Evolutionary conservation across 148 eudicot genomes (phyloP).

Genomic region (Pharnaceum exiguum): DNA sequence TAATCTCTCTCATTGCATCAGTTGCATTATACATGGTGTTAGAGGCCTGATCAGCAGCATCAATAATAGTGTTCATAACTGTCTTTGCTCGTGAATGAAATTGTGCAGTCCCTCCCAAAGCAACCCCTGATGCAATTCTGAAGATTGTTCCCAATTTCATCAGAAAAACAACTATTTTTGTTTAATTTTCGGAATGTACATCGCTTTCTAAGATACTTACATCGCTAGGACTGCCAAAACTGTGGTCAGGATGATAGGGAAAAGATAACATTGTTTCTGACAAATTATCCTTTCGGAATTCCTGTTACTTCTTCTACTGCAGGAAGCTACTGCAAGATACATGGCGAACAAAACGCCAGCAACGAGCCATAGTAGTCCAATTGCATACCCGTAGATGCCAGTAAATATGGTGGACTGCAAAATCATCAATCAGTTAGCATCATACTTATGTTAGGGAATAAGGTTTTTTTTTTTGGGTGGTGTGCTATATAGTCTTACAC

Average conservation of each 20-base stretch:
- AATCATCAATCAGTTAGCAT: too few relatives aligned
- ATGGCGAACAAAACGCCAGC: slow-evolving; percentile 40
- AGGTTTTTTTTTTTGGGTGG: too few relatives aligned
- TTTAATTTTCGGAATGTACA: background rate
- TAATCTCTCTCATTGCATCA: slow-evolving; percentile 47
- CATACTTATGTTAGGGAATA: too few relatives aligned
- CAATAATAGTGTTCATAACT: slow-evolving; percentile 40
- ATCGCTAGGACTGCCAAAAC: slow-evolving; percentile 43
- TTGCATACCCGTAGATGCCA: slow-evolving; percentile 51
- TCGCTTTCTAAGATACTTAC: slow-evolving; percentile 32
- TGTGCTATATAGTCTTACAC: slow-evolving; percentile 39
- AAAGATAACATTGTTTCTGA: slow-evolving; percentile 37
- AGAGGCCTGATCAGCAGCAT: slow-evolving; percentile 62
- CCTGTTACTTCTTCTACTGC: slow-evolving; percentile 25
- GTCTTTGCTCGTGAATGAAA: slow-evolving; percentile 61
- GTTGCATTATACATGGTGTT: slow-evolving; percentile 53
- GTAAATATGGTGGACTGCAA: slow-evolving; percentile 64
- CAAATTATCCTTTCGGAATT: slow-evolving; percentile 33
- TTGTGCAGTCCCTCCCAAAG: slow-evolving; percentile 42
- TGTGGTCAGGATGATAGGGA: slow-evolving; percentile 30
- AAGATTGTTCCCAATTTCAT: background rate
- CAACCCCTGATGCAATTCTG: slow-evolving; percentile 52
- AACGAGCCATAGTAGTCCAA: slow-evolving; percentile 52
- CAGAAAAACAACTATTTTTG: background rate
- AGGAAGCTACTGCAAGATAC: slow-evolving; percentile 26